phyloP scores from a whole-genome alignment of 352 stramenopile genomes.

The Pythium monospermum region DNA sequence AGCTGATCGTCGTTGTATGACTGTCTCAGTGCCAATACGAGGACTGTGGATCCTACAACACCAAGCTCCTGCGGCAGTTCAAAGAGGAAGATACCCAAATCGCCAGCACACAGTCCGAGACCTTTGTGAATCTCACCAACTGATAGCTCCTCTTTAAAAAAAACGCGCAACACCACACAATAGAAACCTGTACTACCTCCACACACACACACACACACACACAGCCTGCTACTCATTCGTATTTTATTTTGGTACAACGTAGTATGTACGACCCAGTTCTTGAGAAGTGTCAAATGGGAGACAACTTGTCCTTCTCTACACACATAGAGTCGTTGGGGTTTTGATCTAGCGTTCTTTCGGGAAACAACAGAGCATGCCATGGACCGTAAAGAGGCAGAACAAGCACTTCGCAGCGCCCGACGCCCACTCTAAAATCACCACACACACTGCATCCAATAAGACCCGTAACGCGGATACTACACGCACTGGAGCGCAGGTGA shows the following conservation, averaged over 20 bases:
- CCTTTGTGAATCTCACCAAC: conserved; percentile 29
- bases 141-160: conserved; percentile 5
- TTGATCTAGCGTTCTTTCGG: conserved; percentile 48
- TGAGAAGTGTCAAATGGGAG: conserved; percentile 61
- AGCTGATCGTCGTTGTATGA: not conserved
- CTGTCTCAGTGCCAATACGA: conserved; percentile 54
- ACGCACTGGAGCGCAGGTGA: too few relatives aligned
- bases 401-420: conserved; percentile 26
- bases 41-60: conserved; percentile 83
- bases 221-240: too few relatives aligned
- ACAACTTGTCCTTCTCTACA: conserved; percentile 66
- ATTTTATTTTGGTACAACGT: too few relatives aligned
- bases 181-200: too few relatives aligned
- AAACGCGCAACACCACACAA: not conserved
- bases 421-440: conserved; percentile 19
- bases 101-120: conserved; percentile 28
- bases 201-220: too few relatives aligned
- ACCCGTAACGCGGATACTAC: conserved; percentile 17
- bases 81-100: conserved; percentile 40
- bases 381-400: conserved; percentile 18
- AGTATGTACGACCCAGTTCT: conserved; percentile 72
- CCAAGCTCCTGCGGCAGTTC: conserved; percentile 77
- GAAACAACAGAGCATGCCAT: conserved; percentile 26
- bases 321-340: conserved; percentile 54
- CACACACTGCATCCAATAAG: conserved; percentile 23